Conservation (phyloP, 108 stramenopile species). For the Pseudonitzschia multistriata region DNA sequence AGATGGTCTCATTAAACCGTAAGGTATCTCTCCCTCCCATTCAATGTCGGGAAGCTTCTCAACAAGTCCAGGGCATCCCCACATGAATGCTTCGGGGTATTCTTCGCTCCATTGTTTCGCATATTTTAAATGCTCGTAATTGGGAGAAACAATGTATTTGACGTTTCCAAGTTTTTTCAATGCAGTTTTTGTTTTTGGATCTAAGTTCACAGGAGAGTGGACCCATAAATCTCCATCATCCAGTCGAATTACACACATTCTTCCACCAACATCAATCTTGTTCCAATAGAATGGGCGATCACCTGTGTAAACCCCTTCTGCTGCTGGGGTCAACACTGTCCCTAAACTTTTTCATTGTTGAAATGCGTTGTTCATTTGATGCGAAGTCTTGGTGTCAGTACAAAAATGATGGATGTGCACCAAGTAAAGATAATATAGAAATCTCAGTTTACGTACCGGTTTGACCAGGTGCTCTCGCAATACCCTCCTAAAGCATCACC, state of each 20-base stretch:
- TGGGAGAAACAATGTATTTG: slow-evolving; percentile 73
- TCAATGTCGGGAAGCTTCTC: slow-evolving; percentile 48
- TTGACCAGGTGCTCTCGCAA: slow-evolving; percentile 43
- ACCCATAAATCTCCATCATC: slow-evolving; percentile 47
- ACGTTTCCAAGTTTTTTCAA: slow-evolving; percentile 63
- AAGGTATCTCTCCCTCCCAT: slow-evolving; percentile 71
- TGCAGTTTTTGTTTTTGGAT: slow-evolving; percentile 45
- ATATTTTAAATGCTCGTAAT: slow-evolving; percentile 86
- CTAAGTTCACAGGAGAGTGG: slow-evolving; percentile 73
- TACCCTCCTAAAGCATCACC: slow-evolving; percentile 39
- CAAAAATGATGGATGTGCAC: background rate
- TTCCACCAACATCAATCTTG: slow-evolving; percentile 82
- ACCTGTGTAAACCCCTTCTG: slow-evolving; percentile 63
- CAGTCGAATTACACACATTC: slow-evolving; percentile 73
- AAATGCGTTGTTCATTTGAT: slow-evolving; percentile 31
- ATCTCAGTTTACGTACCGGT: slow-evolving; percentile 5
- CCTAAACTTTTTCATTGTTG: slow-evolving; percentile 39
- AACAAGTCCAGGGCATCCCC: slow-evolving; percentile 81
- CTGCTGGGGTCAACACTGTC: slow-evolving; percentile 62
- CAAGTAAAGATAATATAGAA: background rate
- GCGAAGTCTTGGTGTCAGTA: background rate
- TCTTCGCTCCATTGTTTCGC: slow-evolving; percentile 58
- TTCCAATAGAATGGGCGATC: slow-evolving; percentile 86
- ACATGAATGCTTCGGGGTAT: slow-evolving; percentile 71
- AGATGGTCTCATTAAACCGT: slow-evolving; percentile 4